These are phyloP conservation scores for Ceratocystis huliohia DNA, from an alignment of 2,329 filamentous ascomycete genomes.

Conservation along the genomic window DNA sequence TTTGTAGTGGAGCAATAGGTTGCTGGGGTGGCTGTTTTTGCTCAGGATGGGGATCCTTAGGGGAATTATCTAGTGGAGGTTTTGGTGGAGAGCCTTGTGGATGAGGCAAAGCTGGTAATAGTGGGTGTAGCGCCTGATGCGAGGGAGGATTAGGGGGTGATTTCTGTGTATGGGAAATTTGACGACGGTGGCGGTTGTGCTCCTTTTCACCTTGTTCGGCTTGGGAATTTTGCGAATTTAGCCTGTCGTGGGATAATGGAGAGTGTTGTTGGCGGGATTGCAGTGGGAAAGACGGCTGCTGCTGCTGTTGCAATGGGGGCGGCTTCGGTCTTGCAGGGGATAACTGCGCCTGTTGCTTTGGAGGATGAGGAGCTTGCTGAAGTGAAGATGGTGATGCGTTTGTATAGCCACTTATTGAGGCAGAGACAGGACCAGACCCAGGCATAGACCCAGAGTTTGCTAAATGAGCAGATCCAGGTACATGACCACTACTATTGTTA, in stretches of 20 bases:
- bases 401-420: background rate
- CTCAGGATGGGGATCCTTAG: slow-evolving; percentile 12
- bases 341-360: background rate
- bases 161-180: background rate
- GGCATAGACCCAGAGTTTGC: slow-evolving; percentile 6
- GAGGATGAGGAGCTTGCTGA: slow-evolving; percentile 8
- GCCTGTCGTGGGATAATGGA: no score
- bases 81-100: slow-evolving; percentile 28
- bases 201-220: slow-evolving; percentile 18
- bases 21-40: slow-evolving; percentile 18
- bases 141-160: slow-evolving; percentile 24
- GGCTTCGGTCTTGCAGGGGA: background rate
- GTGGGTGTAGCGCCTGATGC: slow-evolving; percentile 27
- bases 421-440: background rate
- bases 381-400: background rate
- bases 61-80: slow-evolving; percentile 10
- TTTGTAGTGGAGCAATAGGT: slow-evolving; percentile 13
- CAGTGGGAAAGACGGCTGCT: background rate
- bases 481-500: background rate
- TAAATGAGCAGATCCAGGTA: slow-evolving; percentile 6
- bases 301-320: background rate
- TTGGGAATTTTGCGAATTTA: no score
- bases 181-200: slow-evolving; percentile 14
- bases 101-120: slow-evolving; percentile 16
- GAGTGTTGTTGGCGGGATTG: no score